Conservation (phyloP, 306 rosid genomes). For the Neltuma alba region DNA sequence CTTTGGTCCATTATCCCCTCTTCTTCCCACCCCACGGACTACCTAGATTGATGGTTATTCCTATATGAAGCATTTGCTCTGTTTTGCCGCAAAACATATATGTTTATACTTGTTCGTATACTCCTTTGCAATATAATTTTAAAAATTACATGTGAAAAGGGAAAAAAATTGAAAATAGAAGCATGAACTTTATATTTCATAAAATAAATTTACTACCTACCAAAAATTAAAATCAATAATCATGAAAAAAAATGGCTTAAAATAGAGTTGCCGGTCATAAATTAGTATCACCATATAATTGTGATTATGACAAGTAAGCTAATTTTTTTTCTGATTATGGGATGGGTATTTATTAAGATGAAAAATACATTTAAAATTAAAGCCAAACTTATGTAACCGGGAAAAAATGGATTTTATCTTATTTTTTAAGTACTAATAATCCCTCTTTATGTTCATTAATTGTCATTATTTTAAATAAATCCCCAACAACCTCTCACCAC, state of each 20-base stretch:
- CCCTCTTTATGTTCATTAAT: background rate
- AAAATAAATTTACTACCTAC: background rate
- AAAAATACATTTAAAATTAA: background rate
- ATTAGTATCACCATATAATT: background rate
- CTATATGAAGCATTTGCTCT: background rate
- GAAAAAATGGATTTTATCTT: background rate
- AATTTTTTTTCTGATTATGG: background rate
- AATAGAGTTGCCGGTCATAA: background rate
- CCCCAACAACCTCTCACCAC: background rate
- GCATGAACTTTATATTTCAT: background rate
- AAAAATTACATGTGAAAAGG: no score
- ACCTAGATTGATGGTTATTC: no score
- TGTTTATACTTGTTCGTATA: no score
- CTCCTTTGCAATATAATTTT: no score
- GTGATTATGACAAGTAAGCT: background rate
- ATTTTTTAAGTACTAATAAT: background rate
- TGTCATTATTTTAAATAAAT: slow-evolving; percentile 6
- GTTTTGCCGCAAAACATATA: background rate
- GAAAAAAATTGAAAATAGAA: background rate
- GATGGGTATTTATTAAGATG: background rate
- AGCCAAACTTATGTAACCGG: background rate
- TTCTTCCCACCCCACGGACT: no score
- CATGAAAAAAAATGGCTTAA: background rate
- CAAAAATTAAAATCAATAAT: background rate
- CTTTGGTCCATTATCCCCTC: no score